Percentiles rank a stretch among this genome's conserved stretches.
phyloP scores from a whole-genome alignment of 1,284 basidiomycete species.

The Phlebopus sp. region DNA sequence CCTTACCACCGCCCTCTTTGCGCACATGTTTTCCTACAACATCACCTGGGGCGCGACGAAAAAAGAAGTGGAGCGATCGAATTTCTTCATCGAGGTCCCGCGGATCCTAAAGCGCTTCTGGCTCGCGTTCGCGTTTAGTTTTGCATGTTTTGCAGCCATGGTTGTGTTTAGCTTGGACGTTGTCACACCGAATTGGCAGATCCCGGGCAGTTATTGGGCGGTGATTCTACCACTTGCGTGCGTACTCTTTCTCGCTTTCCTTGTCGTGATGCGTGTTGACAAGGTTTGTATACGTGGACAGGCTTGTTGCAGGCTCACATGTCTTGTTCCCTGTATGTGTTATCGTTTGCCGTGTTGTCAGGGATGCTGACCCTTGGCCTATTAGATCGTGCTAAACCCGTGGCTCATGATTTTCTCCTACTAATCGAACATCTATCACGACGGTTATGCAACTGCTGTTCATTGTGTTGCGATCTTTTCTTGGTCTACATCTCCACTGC shows the following conservation, averaged over 20 bases:
- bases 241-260: too few relatives aligned
- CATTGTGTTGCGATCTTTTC: not conserved
- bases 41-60: constrained; percentile 42
- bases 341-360: not conserved
- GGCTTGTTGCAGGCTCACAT: constrained; percentile 37
- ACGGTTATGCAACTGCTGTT: not conserved
- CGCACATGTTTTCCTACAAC: constrained; percentile 44
- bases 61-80: constrained; percentile 43
- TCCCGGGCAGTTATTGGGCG: constrained; percentile 40
- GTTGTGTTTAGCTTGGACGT: constrained; percentile 38
- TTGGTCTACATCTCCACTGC: not conserved
- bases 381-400: constrained; percentile 47
- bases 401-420: constrained; percentile 51
- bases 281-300: too few relatives aligned
- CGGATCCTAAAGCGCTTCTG: constrained; percentile 43
- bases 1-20: constrained; percentile 38
- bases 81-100: constrained; percentile 50
- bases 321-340: constrained; percentile 40
- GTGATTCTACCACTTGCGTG: constrained; percentile 43
- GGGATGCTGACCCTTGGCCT: not conserved
- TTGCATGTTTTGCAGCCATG: constrained; percentile 38
- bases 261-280: too few relatives aligned
- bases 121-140: constrained; percentile 27
- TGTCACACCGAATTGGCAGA: constrained; percentile 44
- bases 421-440: constrained; percentile 25